Percentiles rank a stretch among this genome's conserved stretches.
Evolutionary conservation across 192 early-diverging fungal species (phyloP).

Genomic region (Coemansia sp.): DNA sequence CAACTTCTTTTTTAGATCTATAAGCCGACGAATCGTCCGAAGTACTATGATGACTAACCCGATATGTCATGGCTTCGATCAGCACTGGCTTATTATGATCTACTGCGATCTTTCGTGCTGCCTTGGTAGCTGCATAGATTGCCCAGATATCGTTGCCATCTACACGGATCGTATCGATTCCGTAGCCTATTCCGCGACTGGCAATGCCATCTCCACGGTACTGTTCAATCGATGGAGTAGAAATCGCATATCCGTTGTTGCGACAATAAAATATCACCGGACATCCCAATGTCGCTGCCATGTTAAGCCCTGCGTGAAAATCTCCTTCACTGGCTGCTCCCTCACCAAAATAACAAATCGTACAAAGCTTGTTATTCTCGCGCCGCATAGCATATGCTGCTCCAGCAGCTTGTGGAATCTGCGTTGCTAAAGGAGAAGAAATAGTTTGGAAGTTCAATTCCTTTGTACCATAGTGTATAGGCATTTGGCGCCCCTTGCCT

Average conservation of each 20-base stretch:
- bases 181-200: conserved; percentile 90
- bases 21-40: conserved; percentile 98
- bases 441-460: conserved; percentile 92
- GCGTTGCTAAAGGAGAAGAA: conserved; percentile 93
- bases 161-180: conserved; percentile 94
- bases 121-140: conserved; percentile 88
- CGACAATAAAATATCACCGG: conserved; percentile 97
- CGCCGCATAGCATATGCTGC: conserved; percentile 92
- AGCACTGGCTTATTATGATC: conserved; percentile 83
- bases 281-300: conserved; percentile 87
- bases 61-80: conserved; percentile 98
- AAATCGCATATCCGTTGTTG: conserved; percentile 99
- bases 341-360: conserved; percentile 96
- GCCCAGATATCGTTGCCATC: conserved; percentile 99
- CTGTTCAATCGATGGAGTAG: conserved; percentile 91
- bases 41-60: conserved; percentile 95
- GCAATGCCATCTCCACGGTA: conserved; percentile 98
- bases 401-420: conserved; percentile 97
- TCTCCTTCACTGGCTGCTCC: conserved; percentile 97
- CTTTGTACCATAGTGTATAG: conserved; percentile 90
- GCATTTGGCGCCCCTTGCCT: conserved; percentile 98
- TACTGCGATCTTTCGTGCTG: conserved; percentile 79
- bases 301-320: conserved; percentile 96
- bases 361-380: conserved; percentile 70
- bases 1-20: conserved; percentile 87